These are phyloP conservation scores for Keithomyces neogunnii DNA, from an alignment of 2,329 filamentous ascomycete species.

Conservation along the genomic window DNA sequence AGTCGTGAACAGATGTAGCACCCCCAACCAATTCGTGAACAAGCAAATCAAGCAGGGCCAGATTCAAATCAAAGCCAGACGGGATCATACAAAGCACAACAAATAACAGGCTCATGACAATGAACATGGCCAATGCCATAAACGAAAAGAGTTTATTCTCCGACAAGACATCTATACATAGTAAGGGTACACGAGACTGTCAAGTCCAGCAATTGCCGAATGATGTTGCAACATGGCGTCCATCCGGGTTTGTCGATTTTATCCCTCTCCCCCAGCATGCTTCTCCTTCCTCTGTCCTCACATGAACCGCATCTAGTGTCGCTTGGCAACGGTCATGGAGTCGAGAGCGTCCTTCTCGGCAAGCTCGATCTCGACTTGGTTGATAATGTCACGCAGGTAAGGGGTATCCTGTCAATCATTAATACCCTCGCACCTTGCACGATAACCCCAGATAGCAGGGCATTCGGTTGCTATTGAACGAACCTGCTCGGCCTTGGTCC, in stretches of 20 bases:
- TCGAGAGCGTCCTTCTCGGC: slow-evolving; percentile 46
- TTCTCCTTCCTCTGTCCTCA: not conserved
- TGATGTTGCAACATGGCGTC: not conserved
- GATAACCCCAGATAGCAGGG: not conserved
- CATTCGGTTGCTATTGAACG: slow-evolving; percentile 9
- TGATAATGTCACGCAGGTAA: slow-evolving; percentile 46
- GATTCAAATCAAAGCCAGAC: not conserved
- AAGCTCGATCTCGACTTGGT: slow-evolving; percentile 39
- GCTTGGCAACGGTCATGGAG: slow-evolving; percentile 41
- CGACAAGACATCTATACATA: slow-evolving; percentile 9
- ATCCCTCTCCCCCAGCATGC: not conserved
- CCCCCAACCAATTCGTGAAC: too few species aligned
- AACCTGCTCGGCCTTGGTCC: slow-evolving; percentile 50
- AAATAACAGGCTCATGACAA: too few species aligned
- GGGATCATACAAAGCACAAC: not conserved
- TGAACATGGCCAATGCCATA: not conserved
- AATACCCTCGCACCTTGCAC: not conserved
- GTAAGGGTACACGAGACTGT: slow-evolving; percentile 10
- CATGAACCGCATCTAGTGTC: slow-evolving; percentile 25
- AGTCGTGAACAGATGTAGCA: too few species aligned
- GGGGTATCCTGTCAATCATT: slow-evolving; percentile 34
- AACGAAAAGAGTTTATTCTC: slow-evolving; percentile 7
- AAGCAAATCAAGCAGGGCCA: too few species aligned
- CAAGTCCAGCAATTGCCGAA: slow-evolving; percentile 2
- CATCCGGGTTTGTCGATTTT: not conserved